Conservation (phyloP, 2,329 filamentous ascomycete genomes). For the Exophiala oligosperma region DNA sequence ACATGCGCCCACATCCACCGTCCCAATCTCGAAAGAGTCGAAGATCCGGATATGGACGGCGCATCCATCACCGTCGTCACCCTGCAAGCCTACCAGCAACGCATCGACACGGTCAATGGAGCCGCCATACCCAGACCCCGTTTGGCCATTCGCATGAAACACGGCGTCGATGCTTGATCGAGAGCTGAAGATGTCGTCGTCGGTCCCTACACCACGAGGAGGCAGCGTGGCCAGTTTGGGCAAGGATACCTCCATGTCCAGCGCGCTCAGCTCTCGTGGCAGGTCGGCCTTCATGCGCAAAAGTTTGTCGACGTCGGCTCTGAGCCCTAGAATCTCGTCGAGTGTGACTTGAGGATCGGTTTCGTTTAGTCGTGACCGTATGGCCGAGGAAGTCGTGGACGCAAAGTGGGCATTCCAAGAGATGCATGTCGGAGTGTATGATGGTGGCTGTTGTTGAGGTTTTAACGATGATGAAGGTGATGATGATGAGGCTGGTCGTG, state of each 20-base stretch:
- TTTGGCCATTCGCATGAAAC: slow-evolving; percentile 52
- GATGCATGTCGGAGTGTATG: slow-evolving; percentile 32
- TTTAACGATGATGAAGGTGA: background rate
- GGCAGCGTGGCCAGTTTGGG: slow-evolving; percentile 75
- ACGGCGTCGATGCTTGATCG: slow-evolving; percentile 68
- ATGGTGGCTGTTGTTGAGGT: background rate
- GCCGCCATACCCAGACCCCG: background rate
- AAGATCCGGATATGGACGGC: slow-evolving; percentile 75
- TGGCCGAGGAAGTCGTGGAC: slow-evolving; percentile 42
- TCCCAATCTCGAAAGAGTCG: slow-evolving; percentile 78
- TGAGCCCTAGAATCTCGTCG: slow-evolving; percentile 44
- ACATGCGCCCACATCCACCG: slow-evolving; percentile 54
- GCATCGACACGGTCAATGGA: slow-evolving; percentile 50
- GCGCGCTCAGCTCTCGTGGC: slow-evolving; percentile 65
- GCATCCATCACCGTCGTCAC: slow-evolving; percentile 7
- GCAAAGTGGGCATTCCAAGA: slow-evolving; percentile 58
- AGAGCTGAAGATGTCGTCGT: slow-evolving; percentile 65
- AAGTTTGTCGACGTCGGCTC: slow-evolving; percentile 37
- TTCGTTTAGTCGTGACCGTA: slow-evolving; percentile 41
- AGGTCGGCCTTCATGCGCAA: slow-evolving; percentile 54
- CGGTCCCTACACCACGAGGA: slow-evolving; percentile 55
- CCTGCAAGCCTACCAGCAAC: slow-evolving; percentile 74
- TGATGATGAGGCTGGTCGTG: background rate
- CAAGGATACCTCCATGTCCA: slow-evolving; percentile 74
- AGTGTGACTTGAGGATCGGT: slow-evolving; percentile 37